A percentile compares a stretch with the other conserved stretches of the same genome.
phyloP scores from a whole-genome alignment of 192 early-diverging fungal genomes.

The Backusella psychrophila region DNA sequence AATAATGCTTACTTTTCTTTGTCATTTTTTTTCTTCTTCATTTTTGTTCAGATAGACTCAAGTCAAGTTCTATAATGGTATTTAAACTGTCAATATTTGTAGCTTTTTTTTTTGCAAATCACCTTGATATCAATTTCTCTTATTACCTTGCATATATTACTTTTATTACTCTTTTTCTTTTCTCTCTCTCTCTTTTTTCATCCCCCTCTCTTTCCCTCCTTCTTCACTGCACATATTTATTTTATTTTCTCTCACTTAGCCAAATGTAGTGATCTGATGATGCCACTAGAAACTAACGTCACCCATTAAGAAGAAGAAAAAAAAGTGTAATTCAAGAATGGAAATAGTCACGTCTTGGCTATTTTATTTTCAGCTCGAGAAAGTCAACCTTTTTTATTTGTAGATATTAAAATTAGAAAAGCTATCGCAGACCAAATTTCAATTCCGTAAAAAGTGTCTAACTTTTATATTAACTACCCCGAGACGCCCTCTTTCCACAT shows the following conservation, averaged over 20 bases:
- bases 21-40: neutral
- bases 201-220: neutral
- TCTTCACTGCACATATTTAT: neutral
- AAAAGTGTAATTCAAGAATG: neutral
- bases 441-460: conserved; percentile 5
- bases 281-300: conserved; percentile 2
- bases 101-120: neutral
- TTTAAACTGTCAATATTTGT: neutral
- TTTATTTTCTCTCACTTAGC: neutral
- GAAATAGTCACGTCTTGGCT: neutral
- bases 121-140: neutral
- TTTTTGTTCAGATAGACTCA: neutral
- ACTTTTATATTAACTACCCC: conserved; percentile 4
- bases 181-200: neutral
- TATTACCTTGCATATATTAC: neutral
- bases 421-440: neutral
- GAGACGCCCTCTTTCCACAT: neutral
- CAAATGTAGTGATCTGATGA: neutral
- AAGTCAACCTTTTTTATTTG: conserved; percentile 4
- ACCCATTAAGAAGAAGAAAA: neutral
- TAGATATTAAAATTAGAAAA: neutral
- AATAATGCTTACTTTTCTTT: conserved; percentile 3
- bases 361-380: conserved; percentile 1
- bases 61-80: neutral
- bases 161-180: neutral